Evolutionary conservation across 352 stramenopile species (phyloP).

Genomic region (Phytophthora tubulina): DNA sequence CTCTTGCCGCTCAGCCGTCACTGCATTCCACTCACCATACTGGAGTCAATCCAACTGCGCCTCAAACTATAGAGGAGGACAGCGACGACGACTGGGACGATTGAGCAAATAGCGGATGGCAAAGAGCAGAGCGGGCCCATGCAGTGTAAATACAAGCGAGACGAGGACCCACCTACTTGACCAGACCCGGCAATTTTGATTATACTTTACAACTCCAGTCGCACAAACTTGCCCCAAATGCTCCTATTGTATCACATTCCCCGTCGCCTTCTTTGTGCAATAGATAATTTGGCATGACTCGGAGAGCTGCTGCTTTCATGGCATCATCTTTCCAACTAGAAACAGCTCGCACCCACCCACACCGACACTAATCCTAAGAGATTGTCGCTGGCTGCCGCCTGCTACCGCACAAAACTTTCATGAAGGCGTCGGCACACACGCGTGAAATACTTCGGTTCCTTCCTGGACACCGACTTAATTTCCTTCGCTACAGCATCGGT

Average conservation of each 20-base stretch:
- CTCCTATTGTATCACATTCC: conserved; percentile 7
- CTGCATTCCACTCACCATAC: conserved; percentile 65
- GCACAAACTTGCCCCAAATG: conserved; percentile 17
- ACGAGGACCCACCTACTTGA: conserved; percentile 10
- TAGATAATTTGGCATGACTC: conserved; percentile 45
- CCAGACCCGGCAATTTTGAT: conserved; percentile 44
- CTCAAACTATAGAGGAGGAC: conserved; percentile 46
- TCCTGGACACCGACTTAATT: conserved; percentile 52
- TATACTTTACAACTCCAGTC: conserved; percentile 54
- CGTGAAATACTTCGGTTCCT: conserved; percentile 62
- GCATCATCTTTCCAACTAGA: not conserved
- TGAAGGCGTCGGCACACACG: conserved; percentile 61
- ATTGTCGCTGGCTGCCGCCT: not conserved
- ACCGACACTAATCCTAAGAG: conserved; percentile 22
- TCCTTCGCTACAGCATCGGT: conserved; percentile 55
- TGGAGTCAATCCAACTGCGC: conserved; percentile 17
- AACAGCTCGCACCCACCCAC: not conserved
- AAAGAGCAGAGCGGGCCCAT: not conserved
- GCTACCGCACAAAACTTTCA: conserved; percentile 56
- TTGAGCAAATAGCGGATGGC: conserved; percentile 40
- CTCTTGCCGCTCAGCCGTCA: conserved; percentile 73
- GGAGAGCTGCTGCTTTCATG: not conserved
- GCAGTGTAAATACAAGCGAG: not conserved
- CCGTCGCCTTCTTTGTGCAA: conserved; percentile 29
- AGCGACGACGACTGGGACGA: conserved; percentile 90